phyloP scores from a whole-genome alignment of 352 stramenopile genomes.

The Globisporangium cylindrosporum region DNA sequence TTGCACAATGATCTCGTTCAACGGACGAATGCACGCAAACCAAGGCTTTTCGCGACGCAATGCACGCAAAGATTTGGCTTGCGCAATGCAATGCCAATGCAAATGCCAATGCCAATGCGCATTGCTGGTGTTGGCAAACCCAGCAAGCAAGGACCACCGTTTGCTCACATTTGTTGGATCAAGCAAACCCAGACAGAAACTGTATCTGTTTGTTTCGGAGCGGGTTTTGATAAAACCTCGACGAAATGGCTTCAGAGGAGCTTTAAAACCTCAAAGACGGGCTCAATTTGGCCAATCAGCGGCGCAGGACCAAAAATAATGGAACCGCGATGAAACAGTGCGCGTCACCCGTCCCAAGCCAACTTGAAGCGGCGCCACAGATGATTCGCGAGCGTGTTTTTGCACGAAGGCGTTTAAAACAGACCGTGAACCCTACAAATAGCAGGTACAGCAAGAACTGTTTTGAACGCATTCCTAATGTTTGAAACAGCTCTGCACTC shows the following conservation, averaged over 20 bases:
- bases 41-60: not conserved
- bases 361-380: not conserved
- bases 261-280: not conserved
- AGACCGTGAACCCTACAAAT: too few relatives aligned
- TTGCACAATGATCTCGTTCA: conserved; percentile 31
- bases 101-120: not conserved
- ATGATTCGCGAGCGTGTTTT: conserved; percentile 3
- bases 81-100: not conserved
- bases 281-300: not conserved
- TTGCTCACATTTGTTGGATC: not conserved
- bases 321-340: not conserved
- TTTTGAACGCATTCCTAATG: too few relatives aligned
- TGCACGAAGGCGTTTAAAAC: not conserved
- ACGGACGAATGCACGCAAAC: not conserved
- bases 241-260: not conserved
- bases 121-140: not conserved
- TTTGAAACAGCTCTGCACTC: too few relatives aligned
- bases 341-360: not conserved
- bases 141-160: not conserved
- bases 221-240: not conserved
- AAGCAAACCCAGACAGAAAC: not conserved
- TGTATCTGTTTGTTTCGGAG: not conserved
- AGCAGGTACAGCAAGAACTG: too few relatives aligned
- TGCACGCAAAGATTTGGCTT: conserved; percentile 5
- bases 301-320: not conserved